phyloP scores from a whole-genome alignment of 1,284 basidiomycete species.

The Taiwanofungus camphoratus region DNA sequence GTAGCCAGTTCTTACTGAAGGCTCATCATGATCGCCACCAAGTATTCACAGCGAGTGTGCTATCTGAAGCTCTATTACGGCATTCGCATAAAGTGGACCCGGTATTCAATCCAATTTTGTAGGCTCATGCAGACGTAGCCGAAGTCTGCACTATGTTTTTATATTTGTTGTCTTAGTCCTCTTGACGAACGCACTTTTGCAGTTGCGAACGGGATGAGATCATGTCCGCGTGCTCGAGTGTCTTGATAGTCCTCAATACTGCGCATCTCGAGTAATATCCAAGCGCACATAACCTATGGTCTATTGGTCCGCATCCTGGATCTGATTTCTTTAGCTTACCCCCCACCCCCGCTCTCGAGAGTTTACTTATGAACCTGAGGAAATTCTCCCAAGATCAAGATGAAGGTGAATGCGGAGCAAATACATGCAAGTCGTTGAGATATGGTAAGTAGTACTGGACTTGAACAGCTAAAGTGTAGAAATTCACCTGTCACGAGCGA shows the following conservation, averaged over 20 bases:
- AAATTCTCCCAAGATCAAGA: background rate
- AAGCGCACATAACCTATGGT: background rate
- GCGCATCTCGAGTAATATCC: background rate
- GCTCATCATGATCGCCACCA: background rate
- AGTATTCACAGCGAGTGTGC: background rate
- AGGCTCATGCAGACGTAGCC: background rate
- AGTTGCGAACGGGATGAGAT: too few relatives aligned
- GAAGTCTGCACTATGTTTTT: background rate
- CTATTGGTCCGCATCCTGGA: too few relatives aligned
- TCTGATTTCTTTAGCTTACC: too few relatives aligned
- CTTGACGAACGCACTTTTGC: too few relatives aligned
- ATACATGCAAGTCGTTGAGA: background rate
- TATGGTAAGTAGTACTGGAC: background rate
- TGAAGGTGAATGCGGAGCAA: background rate
- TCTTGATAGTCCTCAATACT: background rate
- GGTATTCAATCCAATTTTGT: background rate
- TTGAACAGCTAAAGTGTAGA: background rate
- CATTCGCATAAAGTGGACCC: background rate
- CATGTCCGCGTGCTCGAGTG: too few relatives aligned
- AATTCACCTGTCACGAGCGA: background rate
- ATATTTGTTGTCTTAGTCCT: too few relatives aligned
- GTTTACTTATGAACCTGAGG: too few relatives aligned
- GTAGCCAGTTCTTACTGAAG: background rate
- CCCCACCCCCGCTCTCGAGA: too few relatives aligned
- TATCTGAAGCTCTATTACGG: background rate